Conservation (phyloP, 306 rosid genomes). For the Quercus engelmannii region DNA sequence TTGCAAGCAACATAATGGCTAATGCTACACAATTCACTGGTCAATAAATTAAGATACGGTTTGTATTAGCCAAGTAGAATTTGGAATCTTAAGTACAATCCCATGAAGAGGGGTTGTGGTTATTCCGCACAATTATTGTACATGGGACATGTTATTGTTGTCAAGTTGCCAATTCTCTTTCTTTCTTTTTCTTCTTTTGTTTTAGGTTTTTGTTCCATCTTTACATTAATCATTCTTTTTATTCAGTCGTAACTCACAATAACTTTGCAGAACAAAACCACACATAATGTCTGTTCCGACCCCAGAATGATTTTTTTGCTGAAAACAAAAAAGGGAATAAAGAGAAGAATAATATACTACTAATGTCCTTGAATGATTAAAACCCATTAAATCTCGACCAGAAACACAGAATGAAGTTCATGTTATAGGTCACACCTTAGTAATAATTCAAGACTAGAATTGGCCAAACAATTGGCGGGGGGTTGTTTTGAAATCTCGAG, state of each 20-base stretch:
- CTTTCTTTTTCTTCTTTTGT: constrained; percentile 11
- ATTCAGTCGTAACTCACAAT: no score
- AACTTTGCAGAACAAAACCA: no score
- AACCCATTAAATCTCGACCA: neutral
- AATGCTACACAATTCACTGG: neutral
- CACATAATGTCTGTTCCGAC: neutral
- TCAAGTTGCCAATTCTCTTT: neutral
- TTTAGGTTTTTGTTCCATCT: constrained; percentile 14
- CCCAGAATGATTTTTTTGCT: neutral
- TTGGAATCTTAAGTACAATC: constrained; percentile 29
- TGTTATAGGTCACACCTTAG: neutral
- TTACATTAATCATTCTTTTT: neutral
- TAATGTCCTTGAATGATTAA: neutral
- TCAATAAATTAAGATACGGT: neutral
- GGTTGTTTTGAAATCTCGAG: neutral
- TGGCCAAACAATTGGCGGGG: neutral
- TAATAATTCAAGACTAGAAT: neutral
- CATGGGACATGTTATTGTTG: constrained; percentile 5
- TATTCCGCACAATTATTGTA: constrained; percentile 28
- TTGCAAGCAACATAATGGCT: neutral
- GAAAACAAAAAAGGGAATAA: neutral
- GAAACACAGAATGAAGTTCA: no score
- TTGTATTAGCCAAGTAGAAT: constrained; percentile 13
- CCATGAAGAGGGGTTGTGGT: constrained; percentile 34
- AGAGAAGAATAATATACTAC: neutral